phyloP scores from a whole-genome alignment of 2,329 filamentous ascomycete species.

The Curvularia lunata region DNA sequence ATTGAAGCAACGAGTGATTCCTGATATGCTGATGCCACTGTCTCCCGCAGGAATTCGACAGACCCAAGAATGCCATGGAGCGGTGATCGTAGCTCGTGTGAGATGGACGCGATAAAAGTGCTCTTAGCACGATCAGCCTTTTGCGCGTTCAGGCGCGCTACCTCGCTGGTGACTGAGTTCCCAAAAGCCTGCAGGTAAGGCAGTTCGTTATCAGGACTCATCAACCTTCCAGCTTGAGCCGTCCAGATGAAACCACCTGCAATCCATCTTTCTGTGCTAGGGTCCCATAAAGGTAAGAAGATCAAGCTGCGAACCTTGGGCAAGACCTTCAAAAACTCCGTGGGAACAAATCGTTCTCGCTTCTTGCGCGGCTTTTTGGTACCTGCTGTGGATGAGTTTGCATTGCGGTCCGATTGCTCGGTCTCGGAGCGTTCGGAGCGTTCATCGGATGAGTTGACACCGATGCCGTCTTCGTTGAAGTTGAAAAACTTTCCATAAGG shows the following conservation, averaged over 20 bases:
- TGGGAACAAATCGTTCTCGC: conserved; percentile 42
- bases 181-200: conserved; percentile 46
- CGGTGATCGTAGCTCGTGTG: conserved; percentile 61
- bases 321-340: conserved; percentile 40
- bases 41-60: conserved; percentile 42
- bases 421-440: conserved; percentile 39
- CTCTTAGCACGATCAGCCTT: conserved; percentile 47
- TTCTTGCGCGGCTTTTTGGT: conserved; percentile 28
- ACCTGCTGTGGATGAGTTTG: conserved; percentile 15
- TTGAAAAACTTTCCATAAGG: conserved; percentile 47
- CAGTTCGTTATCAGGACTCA: conserved; percentile 43
- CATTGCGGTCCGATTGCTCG: conserved; percentile 36
- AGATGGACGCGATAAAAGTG: conserved; percentile 52
- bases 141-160: conserved; percentile 40
- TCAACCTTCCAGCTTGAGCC: conserved; percentile 35
- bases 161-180: conserved; percentile 43
- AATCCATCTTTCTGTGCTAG: conserved; percentile 40
- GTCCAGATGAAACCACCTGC: conserved; percentile 46
- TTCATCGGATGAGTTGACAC: conserved; percentile 43
- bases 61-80: conserved; percentile 65
- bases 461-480: conserved; percentile 42
- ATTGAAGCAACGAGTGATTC: conserved; percentile 49
- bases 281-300: conserved; percentile 49
- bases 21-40: conserved; percentile 45
- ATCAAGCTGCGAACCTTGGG: conserved; percentile 46